Percentiles rank a stretch among this genome's conserved stretches.
Evolutionary conservation across 495 filamentous ascomycete genomes (phyloP).

Genomic region (Diplogelasinospora grovesii): DNA sequence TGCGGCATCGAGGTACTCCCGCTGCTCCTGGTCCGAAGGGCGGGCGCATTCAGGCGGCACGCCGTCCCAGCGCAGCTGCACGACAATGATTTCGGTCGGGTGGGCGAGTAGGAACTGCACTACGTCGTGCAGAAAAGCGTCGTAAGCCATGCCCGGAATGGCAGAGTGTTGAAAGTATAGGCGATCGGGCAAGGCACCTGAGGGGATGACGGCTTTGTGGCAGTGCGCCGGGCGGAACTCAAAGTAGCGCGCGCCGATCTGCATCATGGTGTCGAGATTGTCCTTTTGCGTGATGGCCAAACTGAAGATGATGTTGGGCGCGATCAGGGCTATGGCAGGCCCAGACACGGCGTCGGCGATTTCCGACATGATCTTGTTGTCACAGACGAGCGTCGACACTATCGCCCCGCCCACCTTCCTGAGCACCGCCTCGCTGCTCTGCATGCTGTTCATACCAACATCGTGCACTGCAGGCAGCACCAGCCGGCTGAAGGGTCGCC

Average conservation of each 20-base stretch:
- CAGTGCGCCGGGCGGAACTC: constrained; percentile 49
- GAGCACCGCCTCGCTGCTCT: constrained; percentile 32
- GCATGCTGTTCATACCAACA: constrained; percentile 51
- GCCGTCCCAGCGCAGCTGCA: constrained; percentile 49
- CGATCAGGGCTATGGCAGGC: constrained; percentile 30
- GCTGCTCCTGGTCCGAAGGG: constrained; percentile 37
- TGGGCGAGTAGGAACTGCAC: constrained; percentile 39
- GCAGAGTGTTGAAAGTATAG: constrained; percentile 49
- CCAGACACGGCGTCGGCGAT: constrained; percentile 28
- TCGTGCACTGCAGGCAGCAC: constrained; percentile 45
- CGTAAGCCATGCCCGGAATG: constrained; percentile 49
- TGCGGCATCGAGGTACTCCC: constrained; percentile 33
- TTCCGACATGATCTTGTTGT: constrained; percentile 21
- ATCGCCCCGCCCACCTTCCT: constrained; percentile 31
- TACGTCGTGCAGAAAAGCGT: constrained; percentile 37
- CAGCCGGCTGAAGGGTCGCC: constrained; percentile 38
- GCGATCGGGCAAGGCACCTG: constrained; percentile 34
- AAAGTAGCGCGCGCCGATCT: constrained; percentile 48
- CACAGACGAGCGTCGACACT: constrained; percentile 28
- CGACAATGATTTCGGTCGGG: constrained; percentile 43
- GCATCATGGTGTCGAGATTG: constrained; percentile 35
- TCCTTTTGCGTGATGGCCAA: constrained; percentile 53
- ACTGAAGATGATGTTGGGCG: constrained; percentile 45
- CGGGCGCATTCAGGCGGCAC: constrained; percentile 40
- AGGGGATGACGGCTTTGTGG: constrained; percentile 29